These are phyloP conservation scores for Trypanosoma vivax DNA, from an alignment of 208 protist genomes.

Conservation along the genomic window DNA sequence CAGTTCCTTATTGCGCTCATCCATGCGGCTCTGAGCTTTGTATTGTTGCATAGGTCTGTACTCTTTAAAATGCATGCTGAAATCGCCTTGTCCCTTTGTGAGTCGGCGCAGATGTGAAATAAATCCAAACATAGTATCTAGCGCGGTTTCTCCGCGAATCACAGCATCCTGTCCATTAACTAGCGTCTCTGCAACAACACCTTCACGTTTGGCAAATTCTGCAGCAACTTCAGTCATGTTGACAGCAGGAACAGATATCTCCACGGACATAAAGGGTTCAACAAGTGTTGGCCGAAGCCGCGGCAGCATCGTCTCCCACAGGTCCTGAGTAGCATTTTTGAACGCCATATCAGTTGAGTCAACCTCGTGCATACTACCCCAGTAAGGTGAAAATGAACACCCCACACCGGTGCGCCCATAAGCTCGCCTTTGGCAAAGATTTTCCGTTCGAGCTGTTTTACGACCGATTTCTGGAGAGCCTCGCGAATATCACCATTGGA, in stretches of 20 bases:
- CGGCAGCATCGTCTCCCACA: slow-evolving; percentile 91
- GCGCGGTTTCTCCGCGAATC: slow-evolving; percentile 84
- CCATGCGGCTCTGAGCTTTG: slow-evolving; percentile 86
- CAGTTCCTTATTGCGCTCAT: slow-evolving; percentile 85
- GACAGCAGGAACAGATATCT: slow-evolving; percentile 82
- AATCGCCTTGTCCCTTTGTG: slow-evolving; percentile 90
- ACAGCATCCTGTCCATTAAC: slow-evolving; percentile 76
- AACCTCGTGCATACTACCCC: slow-evolving; percentile 96
- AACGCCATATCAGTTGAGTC: slow-evolving; percentile 99
- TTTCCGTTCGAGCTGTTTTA: slow-evolving; percentile 88
- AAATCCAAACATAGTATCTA: slow-evolving; percentile 92
- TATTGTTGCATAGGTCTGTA: slow-evolving; percentile 86
- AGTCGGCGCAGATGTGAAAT: slow-evolving; percentile 88
- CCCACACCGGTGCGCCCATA: slow-evolving; percentile 93
- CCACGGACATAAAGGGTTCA: slow-evolving; percentile 97
- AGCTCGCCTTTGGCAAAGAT: slow-evolving; percentile 92
- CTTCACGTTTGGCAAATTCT: slow-evolving; percentile 84
- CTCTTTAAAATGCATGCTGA: slow-evolving; percentile 91
- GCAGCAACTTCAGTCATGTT: slow-evolving; percentile 85
- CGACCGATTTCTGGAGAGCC: slow-evolving; percentile 87
- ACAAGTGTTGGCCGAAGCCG: slow-evolving; percentile 91
- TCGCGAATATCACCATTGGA: slow-evolving; percentile 95
- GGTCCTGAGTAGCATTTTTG: slow-evolving; percentile 90
- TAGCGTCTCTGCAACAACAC: slow-evolving; percentile 80
- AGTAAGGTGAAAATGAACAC: slow-evolving; percentile 94